These are phyloP conservation scores for Coemansia erecta DNA, from an alignment of 192 early-diverging fungal species.

Conservation along the genomic window DNA sequence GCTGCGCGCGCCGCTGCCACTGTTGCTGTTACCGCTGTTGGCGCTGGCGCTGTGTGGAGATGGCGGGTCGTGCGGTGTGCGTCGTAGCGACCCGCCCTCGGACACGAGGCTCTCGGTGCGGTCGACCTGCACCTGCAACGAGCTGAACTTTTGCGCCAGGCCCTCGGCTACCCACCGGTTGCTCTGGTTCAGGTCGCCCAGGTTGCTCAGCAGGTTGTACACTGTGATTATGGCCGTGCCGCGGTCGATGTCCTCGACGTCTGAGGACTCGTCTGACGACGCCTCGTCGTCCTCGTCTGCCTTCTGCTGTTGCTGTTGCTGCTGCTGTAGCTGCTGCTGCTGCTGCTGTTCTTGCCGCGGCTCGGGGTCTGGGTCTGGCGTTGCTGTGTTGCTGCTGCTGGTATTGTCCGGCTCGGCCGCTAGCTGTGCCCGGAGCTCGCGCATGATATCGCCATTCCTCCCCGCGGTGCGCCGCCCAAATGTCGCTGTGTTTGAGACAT, in stretches of 20 bases:
- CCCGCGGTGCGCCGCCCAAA: slow-evolving; percentile 42
- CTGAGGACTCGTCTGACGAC: slow-evolving; percentile 14
- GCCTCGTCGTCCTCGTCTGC: not conserved
- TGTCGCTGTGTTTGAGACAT: slow-evolving; percentile 39
- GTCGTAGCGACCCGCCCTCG: not conserved
- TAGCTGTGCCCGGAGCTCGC: slow-evolving; percentile 25
- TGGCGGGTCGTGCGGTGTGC: not conserved
- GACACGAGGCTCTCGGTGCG: slow-evolving; percentile 13
- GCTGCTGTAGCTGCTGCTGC: not conserved
- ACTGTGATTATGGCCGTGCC: slow-evolving; percentile 49
- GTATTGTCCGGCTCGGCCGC: slow-evolving; percentile 12
- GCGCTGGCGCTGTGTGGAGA: not conserved
- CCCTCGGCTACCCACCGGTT: slow-evolving; percentile 39
- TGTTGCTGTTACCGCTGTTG: not conserved
- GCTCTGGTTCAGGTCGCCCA: slow-evolving; percentile 47
- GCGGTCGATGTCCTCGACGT: slow-evolving; percentile 43
- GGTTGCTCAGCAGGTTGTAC: slow-evolving; percentile 46
- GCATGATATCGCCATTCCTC: slow-evolving; percentile 25
- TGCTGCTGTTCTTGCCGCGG: not conserved
- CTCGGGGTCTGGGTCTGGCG: not conserved
- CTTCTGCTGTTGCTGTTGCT: not conserved
- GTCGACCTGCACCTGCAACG: slow-evolving; percentile 32
- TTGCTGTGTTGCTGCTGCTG: not conserved
- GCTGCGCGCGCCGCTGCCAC: slow-evolving; percentile 4
- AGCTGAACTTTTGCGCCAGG: slow-evolving; percentile 37